Conservation (phyloP, 2,329 filamentous ascomycete genomes). For the Capronia epimyces region DNA sequence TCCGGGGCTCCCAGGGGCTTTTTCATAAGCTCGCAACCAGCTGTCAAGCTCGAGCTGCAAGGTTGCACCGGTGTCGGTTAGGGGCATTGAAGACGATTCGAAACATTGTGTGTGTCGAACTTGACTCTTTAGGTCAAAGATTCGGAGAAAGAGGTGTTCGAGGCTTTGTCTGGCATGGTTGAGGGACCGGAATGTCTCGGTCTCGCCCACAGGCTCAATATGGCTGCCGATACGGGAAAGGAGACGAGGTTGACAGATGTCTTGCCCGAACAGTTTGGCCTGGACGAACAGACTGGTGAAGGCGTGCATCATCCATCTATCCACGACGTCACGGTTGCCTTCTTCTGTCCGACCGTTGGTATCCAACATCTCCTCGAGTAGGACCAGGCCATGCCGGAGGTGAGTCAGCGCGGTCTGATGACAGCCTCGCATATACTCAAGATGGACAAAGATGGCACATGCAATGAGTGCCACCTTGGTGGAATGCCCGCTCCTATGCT, state of each 20-base stretch:
- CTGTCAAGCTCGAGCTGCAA: neutral
- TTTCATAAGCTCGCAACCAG: neutral
- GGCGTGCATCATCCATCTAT: slow-evolving; percentile 28
- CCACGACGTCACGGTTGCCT: slow-evolving; percentile 16
- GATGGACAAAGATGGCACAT: slow-evolving; percentile 39
- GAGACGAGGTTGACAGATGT: neutral
- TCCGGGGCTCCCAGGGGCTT: neutral
- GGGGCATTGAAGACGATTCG: no score
- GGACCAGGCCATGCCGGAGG: slow-evolving; percentile 32
- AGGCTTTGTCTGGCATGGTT: neutral
- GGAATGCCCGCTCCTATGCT: slow-evolving; percentile 29
- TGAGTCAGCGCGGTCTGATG: slow-evolving; percentile 31
- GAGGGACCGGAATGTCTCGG: neutral
- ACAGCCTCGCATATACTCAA: slow-evolving; percentile 39
- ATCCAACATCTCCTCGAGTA: slow-evolving; percentile 26
- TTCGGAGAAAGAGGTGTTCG: neutral
- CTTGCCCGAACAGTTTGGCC: slow-evolving; percentile 30
- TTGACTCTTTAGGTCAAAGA: neutral
- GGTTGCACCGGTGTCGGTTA: neutral
- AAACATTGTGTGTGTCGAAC: neutral
- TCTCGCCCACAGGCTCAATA: neutral
- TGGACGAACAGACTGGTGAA: slow-evolving; percentile 32
- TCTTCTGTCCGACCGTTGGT: no score
- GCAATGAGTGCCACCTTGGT: slow-evolving; percentile 38
- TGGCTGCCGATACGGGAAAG: no score